Evolutionary conservation across 495 filamentous ascomycete genomes (phyloP).

Genomic region (Aspergillus ostianus): DNA sequence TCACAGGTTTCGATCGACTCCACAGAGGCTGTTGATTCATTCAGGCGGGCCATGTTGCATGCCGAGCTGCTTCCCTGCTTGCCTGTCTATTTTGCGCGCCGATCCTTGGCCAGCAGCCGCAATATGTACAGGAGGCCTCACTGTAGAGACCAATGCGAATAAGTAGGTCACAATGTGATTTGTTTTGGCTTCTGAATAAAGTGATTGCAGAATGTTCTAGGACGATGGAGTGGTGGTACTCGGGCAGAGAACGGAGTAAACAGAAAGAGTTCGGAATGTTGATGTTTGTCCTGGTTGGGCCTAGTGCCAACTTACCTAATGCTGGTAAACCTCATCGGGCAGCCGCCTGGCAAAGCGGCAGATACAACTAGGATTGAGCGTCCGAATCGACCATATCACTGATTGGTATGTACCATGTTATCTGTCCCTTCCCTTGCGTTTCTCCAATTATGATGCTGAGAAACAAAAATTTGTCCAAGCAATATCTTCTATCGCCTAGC

Average conservation of each 20-base stretch:
- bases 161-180: neutral
- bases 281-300: conserved; percentile 39
- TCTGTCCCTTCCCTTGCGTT: neutral
- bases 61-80: neutral
- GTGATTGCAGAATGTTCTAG: neutral
- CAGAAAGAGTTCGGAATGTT: conserved; percentile 29
- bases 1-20: conserved; percentile 81
- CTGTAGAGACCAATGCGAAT: neutral
- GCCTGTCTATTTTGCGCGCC: conserved; percentile 10
- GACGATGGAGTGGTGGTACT: neutral
- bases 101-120: neutral
- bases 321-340: conserved; percentile 10
- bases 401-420: neutral
- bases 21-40: conserved; percentile 66
- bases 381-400: neutral
- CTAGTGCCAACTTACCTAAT: conserved; percentile 22
- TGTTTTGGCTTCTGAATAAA: neutral
- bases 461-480: neutral
- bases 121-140: neutral
- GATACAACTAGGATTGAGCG: neutral
- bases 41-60: conserved; percentile 74
- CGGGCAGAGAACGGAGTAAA: conserved; percentile 11
- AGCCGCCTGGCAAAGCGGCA: neutral
- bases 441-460: neutral
- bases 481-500: neutral